Percentiles rank a stretch among this genome's conserved stretches.
These are phyloP conservation scores for Sporothrix dimorphospora DNA, from an alignment of 2,329 filamentous ascomycete species.

Conservation along the genomic window DNA sequence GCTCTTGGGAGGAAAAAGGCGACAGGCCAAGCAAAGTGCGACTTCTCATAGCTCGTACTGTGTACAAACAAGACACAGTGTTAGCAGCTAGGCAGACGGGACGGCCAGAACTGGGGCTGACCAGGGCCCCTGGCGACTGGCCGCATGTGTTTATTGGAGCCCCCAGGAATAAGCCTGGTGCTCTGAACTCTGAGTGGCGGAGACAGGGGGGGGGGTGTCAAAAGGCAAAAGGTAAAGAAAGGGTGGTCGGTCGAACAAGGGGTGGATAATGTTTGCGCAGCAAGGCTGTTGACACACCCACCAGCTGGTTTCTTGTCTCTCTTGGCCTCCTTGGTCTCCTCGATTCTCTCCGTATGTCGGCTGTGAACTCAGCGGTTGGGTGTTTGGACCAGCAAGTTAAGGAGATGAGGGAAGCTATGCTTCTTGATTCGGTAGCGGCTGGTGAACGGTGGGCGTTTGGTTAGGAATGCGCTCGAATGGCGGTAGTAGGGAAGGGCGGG, in stretches of 20 bases:
- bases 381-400: background rate
- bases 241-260: background rate
- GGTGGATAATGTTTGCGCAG: slow-evolving; percentile 14
- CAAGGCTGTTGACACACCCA: background rate
- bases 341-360: background rate
- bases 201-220: background rate
- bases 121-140: background rate
- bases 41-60: background rate
- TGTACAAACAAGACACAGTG: slow-evolving; percentile 22
- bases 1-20: background rate
- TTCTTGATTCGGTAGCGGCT: background rate
- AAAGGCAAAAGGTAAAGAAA: background rate
- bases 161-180: too few species aligned
- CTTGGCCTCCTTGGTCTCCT: background rate
- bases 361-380: background rate
- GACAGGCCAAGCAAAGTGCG: slow-evolving; percentile 11
- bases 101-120: slow-evolving; percentile 24
- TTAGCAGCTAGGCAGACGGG: slow-evolving; percentile 19
- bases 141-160: too few species aligned
- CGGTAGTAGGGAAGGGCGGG: background rate
- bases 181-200: too few species aligned
- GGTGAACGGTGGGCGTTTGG: background rate
- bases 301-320: background rate
- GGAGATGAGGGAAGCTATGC: background rate
- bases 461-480: background rate